Base-by-base conservation (phyloP, 306 rosid species). In the Prunus padus region DNA sequence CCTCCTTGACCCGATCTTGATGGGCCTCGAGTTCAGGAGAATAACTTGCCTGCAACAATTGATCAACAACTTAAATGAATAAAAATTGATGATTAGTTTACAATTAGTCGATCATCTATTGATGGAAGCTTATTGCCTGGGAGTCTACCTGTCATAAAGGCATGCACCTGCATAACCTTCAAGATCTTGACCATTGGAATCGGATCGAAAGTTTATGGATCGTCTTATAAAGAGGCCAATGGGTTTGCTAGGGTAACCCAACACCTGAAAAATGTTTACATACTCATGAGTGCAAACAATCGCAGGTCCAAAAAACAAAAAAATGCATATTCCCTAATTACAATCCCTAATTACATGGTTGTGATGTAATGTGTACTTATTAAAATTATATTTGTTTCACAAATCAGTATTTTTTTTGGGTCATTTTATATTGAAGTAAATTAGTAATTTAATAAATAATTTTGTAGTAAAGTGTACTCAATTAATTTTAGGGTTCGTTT, bases 141-240 rank as follows among this genome's bases (percentile, higher is more conserved):
- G 42, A 79, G 44, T 67, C 65, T 83, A 95, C 97, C 99, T 92
- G 89, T 95, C 97, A 67, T 92, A 90, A 77, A 95, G 97, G n/a
- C 97, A 97, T 11, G 97, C 99, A 80, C 97, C 99, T 22, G 99
- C 99, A 87, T 92, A 95, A 49, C 99, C 97, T 84, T 89, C 97
- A 3, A 95, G 96, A 82, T 95, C 99, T 88, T 95, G 97, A 49
- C 99, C 99, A 45, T 95, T 95, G 83, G 97, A 95, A 82, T 95
- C 97, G 4, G 97, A 95, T 72, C 97, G 93, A 74, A 95, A 95
- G 85, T 92, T 90, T 63, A 92, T 89, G 46, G 99, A 89, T 45
- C 46, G 82, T 84, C 83, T 85, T 50, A 95, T 92, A 73, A 85
- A 95, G 71, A 95, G 93, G 72, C 97, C 97, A 40, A 95, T 37